Base-by-base conservation (phyloP, 805 yeast genomes). In the Ogataea trehalophila region DNA sequence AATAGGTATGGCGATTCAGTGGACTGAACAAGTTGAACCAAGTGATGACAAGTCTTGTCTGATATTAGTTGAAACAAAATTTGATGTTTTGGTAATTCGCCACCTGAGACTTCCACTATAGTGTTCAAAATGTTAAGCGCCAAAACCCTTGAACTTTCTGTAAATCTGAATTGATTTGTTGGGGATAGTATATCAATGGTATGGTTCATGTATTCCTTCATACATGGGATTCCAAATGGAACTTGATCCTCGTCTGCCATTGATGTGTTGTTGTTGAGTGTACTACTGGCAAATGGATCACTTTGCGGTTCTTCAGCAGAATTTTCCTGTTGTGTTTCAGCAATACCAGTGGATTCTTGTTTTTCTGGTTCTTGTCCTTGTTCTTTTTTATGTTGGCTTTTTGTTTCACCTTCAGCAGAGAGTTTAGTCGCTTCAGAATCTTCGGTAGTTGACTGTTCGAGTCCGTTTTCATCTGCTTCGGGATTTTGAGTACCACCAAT, bases 61-160 rank as follows among this genome's bases (percentile, higher is more conserved):
- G 92, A 78, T 9, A 88, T 76, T 26, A 89, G 68, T 17, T 74
- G 76, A 62, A 88, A 75, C 41, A 91, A 69, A 4, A 83, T 73
- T 2, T 86, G 81, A 60, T 87, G 92, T 29, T 68, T 62, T 4
- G 77, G 71, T 44, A 90, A 74, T 15, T 70, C 72, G 45, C 73
- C 69, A 3, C 97, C 97, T 11, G 89, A 74, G 5, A 87, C 83
- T 65, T 94, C 98, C 42, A 94, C 74, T 1, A 95, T 85, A 0
- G 85, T 83, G 46, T 81, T 83, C 37, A 94, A 73, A 37, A 92
- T 75, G 29, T 83, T 77, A 35, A 94, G 68, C 0, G 96, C 94
- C 68, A 92, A 81, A 14, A 87, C 83, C 47, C 96, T 78, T 0
- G 97, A 83, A 26, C 88, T 76, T 63, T 92, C 97, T 52, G 92